Conservation (phyloP, 192 early-diverging fungal genomes). For the Pecoramyces ruminantium region DNA sequence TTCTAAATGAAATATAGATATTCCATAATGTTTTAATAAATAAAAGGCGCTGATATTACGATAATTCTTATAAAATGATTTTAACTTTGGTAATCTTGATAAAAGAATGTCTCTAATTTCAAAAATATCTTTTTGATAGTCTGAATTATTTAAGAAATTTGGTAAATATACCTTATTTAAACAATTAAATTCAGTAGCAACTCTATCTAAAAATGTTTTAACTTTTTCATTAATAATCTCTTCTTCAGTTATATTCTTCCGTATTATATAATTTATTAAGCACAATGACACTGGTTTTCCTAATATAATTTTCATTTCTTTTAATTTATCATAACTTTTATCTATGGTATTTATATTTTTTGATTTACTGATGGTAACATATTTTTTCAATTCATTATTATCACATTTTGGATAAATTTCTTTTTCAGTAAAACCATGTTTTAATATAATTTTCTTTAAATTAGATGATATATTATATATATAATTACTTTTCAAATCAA, state of each 20-base stretch:
- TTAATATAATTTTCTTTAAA: background rate
- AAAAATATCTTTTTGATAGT: background rate
- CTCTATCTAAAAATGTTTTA: background rate
- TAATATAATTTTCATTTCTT: background rate
- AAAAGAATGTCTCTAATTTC: background rate
- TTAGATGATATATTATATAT: background rate
- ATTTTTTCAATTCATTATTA: background rate
- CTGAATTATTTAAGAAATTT: background rate
- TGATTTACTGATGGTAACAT: background rate
- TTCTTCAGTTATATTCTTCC: background rate
- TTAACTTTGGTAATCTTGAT: background rate
- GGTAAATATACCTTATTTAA: background rate
- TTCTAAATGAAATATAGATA: background rate
- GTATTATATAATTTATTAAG: background rate
- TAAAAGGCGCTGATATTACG: background rate
- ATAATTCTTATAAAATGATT: background rate
- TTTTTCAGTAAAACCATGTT: background rate
- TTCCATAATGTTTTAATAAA: background rate
- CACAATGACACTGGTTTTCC: background rate
- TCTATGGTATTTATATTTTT: too few species aligned
- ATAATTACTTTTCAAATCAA: background rate
- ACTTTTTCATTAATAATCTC: background rate
- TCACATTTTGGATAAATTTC: background rate
- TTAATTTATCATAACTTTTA: background rate
- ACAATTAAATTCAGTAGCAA: background rate